A percentile compares a stretch with the other conserved stretches of the same genome.
Conservation (phyloP, 2,329 filamentous ascomycete genomes). For the Shiraia bambusicola region DNA sequence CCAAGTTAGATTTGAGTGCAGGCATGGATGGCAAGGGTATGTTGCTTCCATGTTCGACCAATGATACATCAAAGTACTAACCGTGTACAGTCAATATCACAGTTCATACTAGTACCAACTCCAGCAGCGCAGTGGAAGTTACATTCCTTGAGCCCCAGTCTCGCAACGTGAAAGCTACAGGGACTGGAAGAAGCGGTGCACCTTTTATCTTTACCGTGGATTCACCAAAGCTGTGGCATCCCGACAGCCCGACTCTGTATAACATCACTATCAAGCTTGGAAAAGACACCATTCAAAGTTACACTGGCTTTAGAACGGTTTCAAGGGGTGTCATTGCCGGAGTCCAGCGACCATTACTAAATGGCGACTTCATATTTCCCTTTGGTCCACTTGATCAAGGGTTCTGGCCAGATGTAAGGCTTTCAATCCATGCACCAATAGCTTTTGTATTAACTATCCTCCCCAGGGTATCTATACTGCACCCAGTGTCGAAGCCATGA, state of each 20-base stretch:
- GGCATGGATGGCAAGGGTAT: slow-evolving; percentile 38
- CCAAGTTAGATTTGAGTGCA: slow-evolving; percentile 60
- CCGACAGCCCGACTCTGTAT: slow-evolving; percentile 63
- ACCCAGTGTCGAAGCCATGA: slow-evolving; percentile 67
- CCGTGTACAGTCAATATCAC: slow-evolving; percentile 54
- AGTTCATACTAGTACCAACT: slow-evolving; percentile 51
- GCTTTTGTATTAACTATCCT: not conserved
- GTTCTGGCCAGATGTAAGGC: slow-evolving; percentile 66
- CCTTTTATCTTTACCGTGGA: slow-evolving; percentile 59
- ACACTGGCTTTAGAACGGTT: slow-evolving; percentile 69
- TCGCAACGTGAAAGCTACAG: slow-evolving; percentile 47
- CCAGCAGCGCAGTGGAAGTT: slow-evolving; percentile 43
- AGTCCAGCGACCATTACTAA: slow-evolving; percentile 62
- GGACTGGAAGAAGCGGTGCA: slow-evolving; percentile 50
- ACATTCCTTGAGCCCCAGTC: slow-evolving; percentile 39
- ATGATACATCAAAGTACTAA: slow-evolving; percentile 12
- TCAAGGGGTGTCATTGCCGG: slow-evolving; percentile 59
- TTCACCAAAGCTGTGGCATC: slow-evolving; percentile 64
- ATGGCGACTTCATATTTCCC: slow-evolving; percentile 68
- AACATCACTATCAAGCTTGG: slow-evolving; percentile 60
- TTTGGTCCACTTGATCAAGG: slow-evolving; percentile 72
- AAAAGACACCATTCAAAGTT: slow-evolving; percentile 60
- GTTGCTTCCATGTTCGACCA: not conserved
- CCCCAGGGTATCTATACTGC: slow-evolving; percentile 65
- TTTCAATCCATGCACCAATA: not conserved